Conservation (phyloP, 257 asterid species). For the Paulownia fortunei region DNA sequence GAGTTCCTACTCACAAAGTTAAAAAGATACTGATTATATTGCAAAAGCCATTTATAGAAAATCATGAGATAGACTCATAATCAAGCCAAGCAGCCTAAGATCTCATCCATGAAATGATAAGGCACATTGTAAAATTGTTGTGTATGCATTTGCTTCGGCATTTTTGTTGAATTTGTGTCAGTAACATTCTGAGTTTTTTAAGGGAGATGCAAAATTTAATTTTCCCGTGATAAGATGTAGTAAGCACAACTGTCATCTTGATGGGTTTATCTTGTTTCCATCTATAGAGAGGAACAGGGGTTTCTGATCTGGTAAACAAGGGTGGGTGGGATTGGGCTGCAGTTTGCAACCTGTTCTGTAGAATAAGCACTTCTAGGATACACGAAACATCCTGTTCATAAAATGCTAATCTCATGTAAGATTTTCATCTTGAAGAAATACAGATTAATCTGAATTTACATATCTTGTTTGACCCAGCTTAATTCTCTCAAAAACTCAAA, state of each 20-base stretch:
- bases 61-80: background rate
- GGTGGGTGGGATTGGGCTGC: background rate
- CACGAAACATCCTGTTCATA: background rate
- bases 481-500: background rate
- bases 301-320: background rate
- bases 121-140: background rate
- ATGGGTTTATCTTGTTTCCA: background rate
- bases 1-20: background rate
- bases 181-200: background rate
- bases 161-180: background rate
- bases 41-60: background rate
- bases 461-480: conserved; percentile 7
- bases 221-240: background rate
- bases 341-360: background rate
- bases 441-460: background rate
- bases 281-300: background rate
- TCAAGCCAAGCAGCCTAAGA: background rate
- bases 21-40: background rate
- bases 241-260: background rate
- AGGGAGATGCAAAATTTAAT: background rate
- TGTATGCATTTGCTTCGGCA: background rate
- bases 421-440: background rate
- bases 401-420: background rate
- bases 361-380: conserved; percentile 17
- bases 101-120: background rate